A percentile compares a stretch with the other conserved stretches of the same genome.
Evolutionary conservation across 331 rosid genomes (phyloP).

Genomic region (Pyracantha coccinea): DNA sequence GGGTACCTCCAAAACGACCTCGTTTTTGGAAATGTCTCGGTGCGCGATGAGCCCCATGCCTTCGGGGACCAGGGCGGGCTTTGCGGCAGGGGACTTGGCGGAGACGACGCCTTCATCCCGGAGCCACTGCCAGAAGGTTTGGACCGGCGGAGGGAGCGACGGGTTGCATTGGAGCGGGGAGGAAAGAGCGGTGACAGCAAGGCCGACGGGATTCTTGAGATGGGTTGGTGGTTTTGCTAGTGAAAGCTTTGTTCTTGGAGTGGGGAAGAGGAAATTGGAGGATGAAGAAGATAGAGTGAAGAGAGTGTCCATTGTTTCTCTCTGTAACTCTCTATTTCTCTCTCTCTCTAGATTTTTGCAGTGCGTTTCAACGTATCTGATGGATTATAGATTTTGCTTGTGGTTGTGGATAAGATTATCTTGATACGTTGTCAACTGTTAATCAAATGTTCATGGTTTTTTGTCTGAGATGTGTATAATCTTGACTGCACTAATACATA

Average conservation of each 20-base stretch:
- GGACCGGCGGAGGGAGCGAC: constrained; percentile 49
- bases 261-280: constrained; percentile 25
- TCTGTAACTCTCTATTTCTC: background rate
- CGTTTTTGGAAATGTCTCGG: constrained; percentile 58
- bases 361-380: background rate
- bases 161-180: constrained; percentile 40
- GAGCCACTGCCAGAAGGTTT: constrained; percentile 86
- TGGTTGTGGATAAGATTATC: background rate
- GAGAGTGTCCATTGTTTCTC: constrained; percentile 27
- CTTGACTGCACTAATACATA: no score
- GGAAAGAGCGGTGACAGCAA: constrained; percentile 19
- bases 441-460: background rate
- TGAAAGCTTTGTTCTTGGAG: background rate
- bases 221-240: constrained; percentile 13
- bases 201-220: constrained; percentile 21
- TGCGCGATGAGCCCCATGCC: constrained; percentile 72
- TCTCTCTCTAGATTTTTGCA: background rate
- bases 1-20: constrained; percentile 88
- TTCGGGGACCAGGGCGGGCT: constrained; percentile 67
- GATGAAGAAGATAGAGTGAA: constrained; percentile 32
- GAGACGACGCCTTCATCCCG: constrained; percentile 75
- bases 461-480: no score
- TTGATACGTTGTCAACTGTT: background rate
- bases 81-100: constrained; percentile 70
- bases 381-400: background rate